Conservation (phyloP, 805 yeast genomes). For the Candida hungchunana region DNA sequence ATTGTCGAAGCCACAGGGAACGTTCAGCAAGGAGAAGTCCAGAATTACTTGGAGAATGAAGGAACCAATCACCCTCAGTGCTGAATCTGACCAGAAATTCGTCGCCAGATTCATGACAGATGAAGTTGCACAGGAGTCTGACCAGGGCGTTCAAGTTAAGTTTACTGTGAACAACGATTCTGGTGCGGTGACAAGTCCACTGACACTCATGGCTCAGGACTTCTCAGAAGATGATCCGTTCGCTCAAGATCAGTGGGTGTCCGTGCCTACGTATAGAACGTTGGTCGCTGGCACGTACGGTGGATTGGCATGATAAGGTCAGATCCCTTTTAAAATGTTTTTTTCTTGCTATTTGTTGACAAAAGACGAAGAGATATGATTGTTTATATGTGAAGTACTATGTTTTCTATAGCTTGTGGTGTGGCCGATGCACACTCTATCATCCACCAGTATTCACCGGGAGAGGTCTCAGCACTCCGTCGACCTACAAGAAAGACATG, state of each 20-base stretch:
- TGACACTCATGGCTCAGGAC: constrained; percentile 36
- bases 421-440: too few relatives aligned
- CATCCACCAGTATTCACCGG: too few relatives aligned
- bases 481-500: too few relatives aligned
- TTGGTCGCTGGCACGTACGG: constrained; percentile 35
- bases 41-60: constrained; percentile 82
- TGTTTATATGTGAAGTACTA: not conserved
- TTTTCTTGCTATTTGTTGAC: not conserved
- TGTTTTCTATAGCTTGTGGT: too few relatives aligned
- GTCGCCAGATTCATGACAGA: constrained; percentile 84
- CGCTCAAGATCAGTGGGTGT: constrained; percentile 32
- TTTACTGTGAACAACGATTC: constrained; percentile 44
- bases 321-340: too few relatives aligned
- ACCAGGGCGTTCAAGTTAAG: constrained; percentile 68
- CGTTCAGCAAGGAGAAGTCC: constrained; percentile 80
- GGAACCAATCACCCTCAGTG: constrained; percentile 35
- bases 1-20: constrained; percentile 86
- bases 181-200: constrained; percentile 41
- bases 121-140: constrained; percentile 65
- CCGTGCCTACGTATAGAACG: constrained; percentile 31
- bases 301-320: constrained; percentile 25
- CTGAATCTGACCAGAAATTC: constrained; percentile 54
- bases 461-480: too few relatives aligned
- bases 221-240: constrained; percentile 36
- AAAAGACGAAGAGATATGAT: not conserved